A percentile compares a stretch with the other conserved stretches of the same genome.
phyloP scores from a whole-genome alignment of 805 yeast genomes.

The Zygotorulaspora chibaensis region DNA sequence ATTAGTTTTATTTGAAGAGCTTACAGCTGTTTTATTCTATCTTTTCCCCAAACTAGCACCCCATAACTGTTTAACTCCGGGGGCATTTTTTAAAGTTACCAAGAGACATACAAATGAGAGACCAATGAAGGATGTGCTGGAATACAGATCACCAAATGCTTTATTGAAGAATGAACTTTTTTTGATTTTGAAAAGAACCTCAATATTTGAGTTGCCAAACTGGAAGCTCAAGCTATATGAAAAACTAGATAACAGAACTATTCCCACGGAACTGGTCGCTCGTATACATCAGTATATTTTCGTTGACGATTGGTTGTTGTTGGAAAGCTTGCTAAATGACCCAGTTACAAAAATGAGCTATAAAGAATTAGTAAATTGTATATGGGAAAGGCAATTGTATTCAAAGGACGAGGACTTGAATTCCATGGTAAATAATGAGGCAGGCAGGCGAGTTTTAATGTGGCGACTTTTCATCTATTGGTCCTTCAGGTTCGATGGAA shows the following conservation, averaged over 20 bases:
- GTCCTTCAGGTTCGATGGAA: constrained; percentile 38
- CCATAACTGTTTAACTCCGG: constrained; percentile 53
- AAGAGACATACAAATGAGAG: constrained; percentile 24
- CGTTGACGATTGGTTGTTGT: constrained; percentile 30
- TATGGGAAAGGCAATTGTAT: constrained; percentile 54
- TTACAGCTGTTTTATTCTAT: constrained; percentile 50
- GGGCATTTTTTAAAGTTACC: constrained; percentile 32
- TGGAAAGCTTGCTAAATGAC: constrained; percentile 15
- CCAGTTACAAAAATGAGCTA: constrained; percentile 34
- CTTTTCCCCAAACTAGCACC: constrained; percentile 54
- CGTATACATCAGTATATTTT: constrained; percentile 49
- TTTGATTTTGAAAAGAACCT: constrained; percentile 31
- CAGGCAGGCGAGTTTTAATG: constrained; percentile 38
- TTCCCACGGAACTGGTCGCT: constrained; percentile 41
- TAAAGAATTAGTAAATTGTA: constrained; percentile 50
- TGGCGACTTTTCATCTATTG: constrained; percentile 40
- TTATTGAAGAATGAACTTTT: constrained; percentile 39
- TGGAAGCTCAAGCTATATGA: constrained; percentile 37
- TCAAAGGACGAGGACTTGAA: constrained; percentile 34
- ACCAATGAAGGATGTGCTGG: constrained; percentile 13
- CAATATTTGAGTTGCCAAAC: constrained; percentile 41
- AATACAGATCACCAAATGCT: constrained; percentile 45
- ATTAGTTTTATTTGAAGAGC: constrained; percentile 48
- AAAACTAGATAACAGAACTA: constrained; percentile 37
- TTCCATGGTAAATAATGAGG: constrained; percentile 33